Evolutionary conservation across 371 early-diverging fungal species (phyloP).

Genomic region (Mortierella sp.): DNA sequence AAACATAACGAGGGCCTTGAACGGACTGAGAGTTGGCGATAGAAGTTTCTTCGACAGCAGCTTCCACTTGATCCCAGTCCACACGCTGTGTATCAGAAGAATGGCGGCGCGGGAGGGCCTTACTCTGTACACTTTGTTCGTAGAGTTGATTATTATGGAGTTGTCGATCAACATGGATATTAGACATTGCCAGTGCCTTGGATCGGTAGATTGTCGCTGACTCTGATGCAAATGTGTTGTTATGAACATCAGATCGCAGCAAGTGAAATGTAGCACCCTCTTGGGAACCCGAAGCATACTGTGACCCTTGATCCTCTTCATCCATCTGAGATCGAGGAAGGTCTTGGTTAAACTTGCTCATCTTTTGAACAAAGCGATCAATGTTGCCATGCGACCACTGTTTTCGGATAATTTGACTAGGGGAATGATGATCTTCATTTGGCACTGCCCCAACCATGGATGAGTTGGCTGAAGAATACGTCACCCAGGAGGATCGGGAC

Average conservation of each 20-base stretch:
- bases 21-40: neutral
- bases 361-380: constrained; percentile 16
- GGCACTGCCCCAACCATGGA: constrained; percentile 21
- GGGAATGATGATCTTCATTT: constrained; percentile 10
- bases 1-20: neutral
- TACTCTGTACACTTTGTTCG: neutral
- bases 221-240: neutral
- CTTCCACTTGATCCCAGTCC: neutral
- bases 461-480: constrained; percentile 20
- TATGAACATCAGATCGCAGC: neutral
- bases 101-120: neutral
- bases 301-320: neutral
- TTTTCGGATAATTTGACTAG: constrained; percentile 14
- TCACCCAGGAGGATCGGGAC: constrained; percentile 33
- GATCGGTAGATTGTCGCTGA: neutral
- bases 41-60: neutral
- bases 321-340: neutral
- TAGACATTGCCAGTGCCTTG: neutral
- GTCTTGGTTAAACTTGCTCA: constrained; percentile 2
- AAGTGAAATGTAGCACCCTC: neutral
- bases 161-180: neutral
- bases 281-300: neutral
- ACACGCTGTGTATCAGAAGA: neutral
- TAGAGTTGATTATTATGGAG: neutral
- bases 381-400: neutral